phyloP scores from a whole-genome alignment of 257 asterid species.

The Przewalskia tangutica region DNA sequence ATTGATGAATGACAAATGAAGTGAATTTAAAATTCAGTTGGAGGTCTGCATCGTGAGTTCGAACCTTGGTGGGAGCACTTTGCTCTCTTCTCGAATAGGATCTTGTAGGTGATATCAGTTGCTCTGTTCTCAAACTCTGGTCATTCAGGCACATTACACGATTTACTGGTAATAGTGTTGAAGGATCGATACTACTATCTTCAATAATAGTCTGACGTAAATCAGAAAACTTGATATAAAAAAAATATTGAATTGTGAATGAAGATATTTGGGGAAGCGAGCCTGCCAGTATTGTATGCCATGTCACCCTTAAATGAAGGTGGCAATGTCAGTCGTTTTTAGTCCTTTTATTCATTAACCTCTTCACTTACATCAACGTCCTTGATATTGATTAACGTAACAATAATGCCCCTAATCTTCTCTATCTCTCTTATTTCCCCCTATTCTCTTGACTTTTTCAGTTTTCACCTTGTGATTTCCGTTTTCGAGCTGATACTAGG shows the following conservation, averaged over 20 bases:
- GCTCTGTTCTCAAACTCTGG: no score
- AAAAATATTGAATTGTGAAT: neutral
- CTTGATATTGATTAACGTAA: neutral
- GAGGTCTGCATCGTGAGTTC: no score
- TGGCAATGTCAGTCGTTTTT: conserved; percentile 4
- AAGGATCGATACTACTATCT: no score
- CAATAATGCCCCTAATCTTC: neutral
- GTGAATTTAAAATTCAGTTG: no score
- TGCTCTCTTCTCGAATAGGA: no score
- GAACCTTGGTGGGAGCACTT: no score
- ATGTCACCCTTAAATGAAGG: conserved; percentile 4
- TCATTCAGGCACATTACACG: no score
- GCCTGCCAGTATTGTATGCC: neutral
- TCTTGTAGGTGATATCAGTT: no score
- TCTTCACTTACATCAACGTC: neutral
- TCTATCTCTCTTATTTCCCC: neutral
- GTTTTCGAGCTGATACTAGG: neutral
- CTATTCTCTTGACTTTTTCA: neutral
- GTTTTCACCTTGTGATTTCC: neutral
- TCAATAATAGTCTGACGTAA: no score
- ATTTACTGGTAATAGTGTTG: no score
- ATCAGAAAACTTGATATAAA: neutral
- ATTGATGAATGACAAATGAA: no score
- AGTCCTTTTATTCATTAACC: neutral
- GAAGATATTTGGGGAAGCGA: neutral